These are phyloP conservation scores for Chalciporus chontae DNA, from an alignment of 768 basidiomycete genomes.

Conservation along the genomic window DNA sequence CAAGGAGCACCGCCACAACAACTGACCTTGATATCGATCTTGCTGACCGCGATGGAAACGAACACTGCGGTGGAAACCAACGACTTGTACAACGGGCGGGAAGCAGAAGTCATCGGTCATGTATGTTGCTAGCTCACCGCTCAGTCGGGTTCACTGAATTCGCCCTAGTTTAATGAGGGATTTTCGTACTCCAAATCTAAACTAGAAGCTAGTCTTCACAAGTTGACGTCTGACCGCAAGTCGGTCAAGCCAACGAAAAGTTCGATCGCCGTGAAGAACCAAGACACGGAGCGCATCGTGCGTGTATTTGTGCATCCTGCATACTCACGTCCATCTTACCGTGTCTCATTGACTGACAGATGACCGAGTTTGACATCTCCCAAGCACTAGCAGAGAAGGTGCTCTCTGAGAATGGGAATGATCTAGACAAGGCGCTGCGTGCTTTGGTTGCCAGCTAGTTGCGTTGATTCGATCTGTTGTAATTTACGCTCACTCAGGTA, in stretches of 20 bases:
- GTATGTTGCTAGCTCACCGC: slow-evolving; percentile 6
- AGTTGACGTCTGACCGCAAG: slow-evolving; percentile 45
- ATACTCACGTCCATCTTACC: slow-evolving; percentile 4
- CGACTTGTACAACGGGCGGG: slow-evolving; percentile 27
- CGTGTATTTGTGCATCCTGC: slow-evolving; percentile 7
- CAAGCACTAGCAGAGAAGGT: slow-evolving; percentile 29
- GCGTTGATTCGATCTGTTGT: background rate
- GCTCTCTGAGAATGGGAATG: slow-evolving; percentile 28
- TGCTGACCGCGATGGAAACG: slow-evolving; percentile 11
- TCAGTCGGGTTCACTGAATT: slow-evolving; percentile 30
- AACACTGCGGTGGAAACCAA: slow-evolving; percentile 15
- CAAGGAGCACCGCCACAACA: slow-evolving; percentile 21
- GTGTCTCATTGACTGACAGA: slow-evolving; percentile 9
- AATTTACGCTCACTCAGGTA: slow-evolving; percentile 1
- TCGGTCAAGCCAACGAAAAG: slow-evolving; percentile 47
- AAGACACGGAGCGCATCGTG: slow-evolving; percentile 29
- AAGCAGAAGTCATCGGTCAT: slow-evolving; percentile 30
- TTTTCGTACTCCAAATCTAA: slow-evolving; percentile 38
- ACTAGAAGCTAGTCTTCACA: slow-evolving; percentile 42
- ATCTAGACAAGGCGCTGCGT: slow-evolving; percentile 27
- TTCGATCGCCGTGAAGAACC: slow-evolving; percentile 21
- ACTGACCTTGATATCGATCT: background rate
- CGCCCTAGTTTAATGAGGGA: slow-evolving; percentile 49
- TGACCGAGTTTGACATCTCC: slow-evolving; percentile 30
- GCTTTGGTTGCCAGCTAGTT: slow-evolving; percentile 24